Evolutionary conservation across 805 yeast species (phyloP), one percentile per base, ranked within the genome.

Genomic region (Sungouiozyma ichnusensis): DNA sequence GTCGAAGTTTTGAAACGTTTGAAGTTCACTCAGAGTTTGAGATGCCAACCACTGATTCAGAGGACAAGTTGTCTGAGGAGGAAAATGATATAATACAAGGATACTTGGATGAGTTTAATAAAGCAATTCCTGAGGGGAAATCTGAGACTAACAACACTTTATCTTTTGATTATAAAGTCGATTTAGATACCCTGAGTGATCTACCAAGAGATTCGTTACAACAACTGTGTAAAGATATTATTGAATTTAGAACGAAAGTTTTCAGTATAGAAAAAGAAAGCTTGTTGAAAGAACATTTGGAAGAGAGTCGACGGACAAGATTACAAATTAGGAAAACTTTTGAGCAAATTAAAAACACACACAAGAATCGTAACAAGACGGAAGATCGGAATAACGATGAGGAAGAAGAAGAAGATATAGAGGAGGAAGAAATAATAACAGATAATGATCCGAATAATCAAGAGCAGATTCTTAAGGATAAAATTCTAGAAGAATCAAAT

Each of bases 181-280:
- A 60, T 45, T 39, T 55, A 15, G 49, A 41, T 37, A 54, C 60
- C 2, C 37, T 60, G 29, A 54, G 60, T 39, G 64, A 60, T 41
- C 41, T 60, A 18, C 63, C 63, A 2, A 44, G 46, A 13, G 49
- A 49, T 24, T 49, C 54, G 7, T 44, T 60, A 15, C 55, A 53
- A 24, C 64, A 58, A 38, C 44, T 60, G 18, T 55, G 58, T 44
- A 66, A 69, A 43, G 76, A 74, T 46, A 71, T 79, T 37, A 60
- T 77, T 38, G 72, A 68, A 46, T 79, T 79, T 51, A 60, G 85
- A 46, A 67, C 79, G 11, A 69, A 67, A 36, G 79, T 77, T 20
- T 56, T 76, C 43, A 68, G 67, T 20, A 58, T 73, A 19, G 84
- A 79, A 46, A 66, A 68, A 41, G 69, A 69, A 34, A 71, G 72